Base-by-base conservation (phyloP, 2,329 filamentous ascomycete genomes). In the Cytospora leucostoma region DNA sequence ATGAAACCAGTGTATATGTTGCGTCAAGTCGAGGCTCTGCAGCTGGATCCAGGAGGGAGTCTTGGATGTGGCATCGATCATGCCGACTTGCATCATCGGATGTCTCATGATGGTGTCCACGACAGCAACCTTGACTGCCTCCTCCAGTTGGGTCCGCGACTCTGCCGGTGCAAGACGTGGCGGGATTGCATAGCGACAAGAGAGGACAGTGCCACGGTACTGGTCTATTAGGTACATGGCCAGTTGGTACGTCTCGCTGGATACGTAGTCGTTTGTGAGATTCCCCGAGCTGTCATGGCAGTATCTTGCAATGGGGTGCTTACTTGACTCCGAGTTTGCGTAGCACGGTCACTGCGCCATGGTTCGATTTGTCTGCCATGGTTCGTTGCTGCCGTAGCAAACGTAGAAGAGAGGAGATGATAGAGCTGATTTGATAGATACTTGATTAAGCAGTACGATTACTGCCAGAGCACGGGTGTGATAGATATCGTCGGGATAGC, bases 321-420 rank as follows among this genome's bases (percentile, higher is more conserved):
- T 58, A 68, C 66, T 68, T 68, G 58, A 68, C 68, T 64, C 67
- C 65, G 47, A 68, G 51, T 56, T 67, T 68, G 38, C 65, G 62
- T 19, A 68, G 55, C 56, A 67, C 67, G 56, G 32, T 49, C 13
- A 27, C 32, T 27, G 27, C 4, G 65, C 60, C 62, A 47, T 62
- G 13, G 12, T 61, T 67, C 32, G 17, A 7, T 62, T 11, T 47
- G 40, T 19, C 53, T 34, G 44, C 62, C 62, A 64, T 64, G 21
- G 54, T 35, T 55, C 50, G 38, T 50, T 51, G 58, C 33, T 55
- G 55, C 35, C 17, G 38, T n/a, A 6, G 21, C 7, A n/a, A 54
- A 34, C 27, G 12, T 55, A 50, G 54, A 55, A 49, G 21, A 19
- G 34, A 56, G 3, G 27, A 15, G n/a, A n/a, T n/a, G n/a, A n/a